Evolutionary conservation across 331 rosid species (phyloP).

Genomic region (Pyracantha coccinea): DNA sequence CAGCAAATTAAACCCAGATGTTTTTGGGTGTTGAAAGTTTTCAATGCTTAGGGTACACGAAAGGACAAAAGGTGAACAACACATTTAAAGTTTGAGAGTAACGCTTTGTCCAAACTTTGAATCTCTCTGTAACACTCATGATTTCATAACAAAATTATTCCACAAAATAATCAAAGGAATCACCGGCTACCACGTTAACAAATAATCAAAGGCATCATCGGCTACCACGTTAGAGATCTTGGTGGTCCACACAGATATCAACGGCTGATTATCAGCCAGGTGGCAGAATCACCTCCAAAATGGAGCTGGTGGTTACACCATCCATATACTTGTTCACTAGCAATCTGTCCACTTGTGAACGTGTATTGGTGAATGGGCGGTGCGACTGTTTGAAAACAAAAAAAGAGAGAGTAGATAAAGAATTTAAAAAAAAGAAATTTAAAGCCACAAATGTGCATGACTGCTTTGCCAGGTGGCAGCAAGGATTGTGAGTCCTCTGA

Average conservation of each 20-base stretch:
- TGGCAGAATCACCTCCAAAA: constrained; percentile 21
- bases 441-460: constrained; percentile 1
- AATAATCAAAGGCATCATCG: not conserved
- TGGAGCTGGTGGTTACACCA: constrained; percentile 6
- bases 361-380: constrained; percentile 24
- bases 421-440: not conserved
- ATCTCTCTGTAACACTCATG: not conserved
- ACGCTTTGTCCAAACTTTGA: constrained; percentile 24
- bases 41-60: constrained; percentile 27
- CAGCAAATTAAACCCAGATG: not conserved
- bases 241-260: not conserved
- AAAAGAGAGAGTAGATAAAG: not conserved
- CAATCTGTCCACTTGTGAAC: constrained; percentile 17
- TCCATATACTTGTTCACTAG: not conserved
- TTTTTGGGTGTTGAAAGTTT: not conserved
- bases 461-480: constrained; percentile 26
- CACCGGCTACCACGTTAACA: too few species aligned
- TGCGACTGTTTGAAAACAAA: constrained; percentile 22
- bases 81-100: constrained; percentile 15
- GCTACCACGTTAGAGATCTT: constrained; percentile 25
- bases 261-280: constrained; percentile 25
- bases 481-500: constrained; percentile 3
- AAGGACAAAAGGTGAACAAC: constrained; percentile 19
- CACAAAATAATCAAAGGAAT: too few species aligned
- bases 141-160: too few species aligned